Conservation (phyloP, 2,329 filamentous ascomycete genomes). For the Aspergillus alliaceus region DNA sequence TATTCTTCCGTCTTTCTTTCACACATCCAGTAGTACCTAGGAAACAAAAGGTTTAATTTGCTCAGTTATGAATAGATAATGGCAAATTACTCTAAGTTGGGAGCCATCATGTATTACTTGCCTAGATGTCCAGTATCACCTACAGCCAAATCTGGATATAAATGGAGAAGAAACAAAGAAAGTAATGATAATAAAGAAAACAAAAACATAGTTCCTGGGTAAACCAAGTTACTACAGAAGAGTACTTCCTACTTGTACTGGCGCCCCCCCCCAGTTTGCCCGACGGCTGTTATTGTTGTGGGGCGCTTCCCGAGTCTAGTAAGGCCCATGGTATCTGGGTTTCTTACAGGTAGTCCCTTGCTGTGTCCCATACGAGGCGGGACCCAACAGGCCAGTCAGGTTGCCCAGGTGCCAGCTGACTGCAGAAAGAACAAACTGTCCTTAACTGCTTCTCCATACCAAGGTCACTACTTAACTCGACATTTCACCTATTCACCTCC, state of each 20-base stretch:
- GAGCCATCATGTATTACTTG: too few species aligned
- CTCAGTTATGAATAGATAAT: too few species aligned
- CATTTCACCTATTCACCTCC: constrained; percentile 6
- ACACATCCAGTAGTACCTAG: too few species aligned
- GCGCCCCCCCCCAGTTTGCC: not conserved
- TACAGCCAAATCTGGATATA: too few species aligned
- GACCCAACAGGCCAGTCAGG: constrained; percentile 29
- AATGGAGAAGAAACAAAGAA: too few species aligned
- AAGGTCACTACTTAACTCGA: constrained; percentile 14
- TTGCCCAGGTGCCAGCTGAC: constrained; percentile 22
- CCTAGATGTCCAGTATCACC: not conserved
- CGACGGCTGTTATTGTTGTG: not conserved
- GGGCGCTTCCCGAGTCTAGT: not conserved
- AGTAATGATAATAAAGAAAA: too few species aligned
- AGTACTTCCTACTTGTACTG: too few species aligned
- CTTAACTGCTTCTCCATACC: constrained; percentile 28
- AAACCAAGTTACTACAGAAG: not conserved
- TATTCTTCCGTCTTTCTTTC: too few species aligned
- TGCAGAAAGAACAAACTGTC: constrained; percentile 46
- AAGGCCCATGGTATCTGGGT: not conserved
- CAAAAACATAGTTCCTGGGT: not conserved
- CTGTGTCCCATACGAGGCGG: constrained; percentile 12
- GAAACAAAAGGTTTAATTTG: too few species aligned
- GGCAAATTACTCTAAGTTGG: too few species aligned
- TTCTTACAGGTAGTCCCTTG: constrained; percentile 18